phyloP scores from a whole-genome alignment of 2,329 filamentous ascomycete genomes.

The Teratosphaeria zuluensis region DNA sequence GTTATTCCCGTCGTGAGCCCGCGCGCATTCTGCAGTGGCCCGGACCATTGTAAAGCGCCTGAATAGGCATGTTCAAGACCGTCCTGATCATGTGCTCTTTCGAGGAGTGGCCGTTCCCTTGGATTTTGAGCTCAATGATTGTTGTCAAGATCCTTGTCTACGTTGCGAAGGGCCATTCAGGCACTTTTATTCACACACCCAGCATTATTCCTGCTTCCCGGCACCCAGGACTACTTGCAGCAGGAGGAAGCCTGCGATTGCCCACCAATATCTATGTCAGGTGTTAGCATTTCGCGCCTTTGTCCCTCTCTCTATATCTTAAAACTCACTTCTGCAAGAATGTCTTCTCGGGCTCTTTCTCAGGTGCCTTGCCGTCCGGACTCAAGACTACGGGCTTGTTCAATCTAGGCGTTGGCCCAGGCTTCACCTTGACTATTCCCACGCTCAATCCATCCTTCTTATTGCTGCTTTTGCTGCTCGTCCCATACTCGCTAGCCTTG shows the following conservation, averaged over 20 bases:
- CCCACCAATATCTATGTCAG: conserved; percentile 41
- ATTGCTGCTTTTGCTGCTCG: conserved; percentile 5
- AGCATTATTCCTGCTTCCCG: conserved; percentile 21
- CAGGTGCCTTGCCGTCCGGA: conserved; percentile 43
- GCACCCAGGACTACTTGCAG: conserved; percentile 37
- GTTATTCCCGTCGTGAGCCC: no score
- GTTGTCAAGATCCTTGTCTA: no score
- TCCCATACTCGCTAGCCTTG: conserved; percentile 22
- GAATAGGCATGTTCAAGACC: no score
- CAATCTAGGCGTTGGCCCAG: conserved; percentile 33
- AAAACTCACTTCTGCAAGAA: conserved; percentile 42
- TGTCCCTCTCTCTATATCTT: not conserved
- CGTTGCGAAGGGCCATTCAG: no score
- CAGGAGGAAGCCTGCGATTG: conserved; percentile 37
- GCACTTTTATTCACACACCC: no score
- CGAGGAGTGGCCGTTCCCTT: no score
- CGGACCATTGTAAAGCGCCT: no score
- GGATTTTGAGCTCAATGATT: no score
- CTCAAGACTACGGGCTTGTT: conserved; percentile 49
- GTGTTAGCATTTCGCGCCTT: conserved; percentile 8
- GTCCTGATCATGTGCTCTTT: no score
- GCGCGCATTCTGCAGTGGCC: no score
- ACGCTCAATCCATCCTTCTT: conserved; percentile 31
- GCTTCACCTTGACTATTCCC: conserved; percentile 29
- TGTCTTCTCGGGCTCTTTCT: conserved; percentile 38